A percentile compares a stretch with the other conserved stretches of the same genome.
These are phyloP conservation scores for Albugo laibachii DNA, from an alignment of 352 stramenopile genomes.

Conservation along the genomic window DNA sequence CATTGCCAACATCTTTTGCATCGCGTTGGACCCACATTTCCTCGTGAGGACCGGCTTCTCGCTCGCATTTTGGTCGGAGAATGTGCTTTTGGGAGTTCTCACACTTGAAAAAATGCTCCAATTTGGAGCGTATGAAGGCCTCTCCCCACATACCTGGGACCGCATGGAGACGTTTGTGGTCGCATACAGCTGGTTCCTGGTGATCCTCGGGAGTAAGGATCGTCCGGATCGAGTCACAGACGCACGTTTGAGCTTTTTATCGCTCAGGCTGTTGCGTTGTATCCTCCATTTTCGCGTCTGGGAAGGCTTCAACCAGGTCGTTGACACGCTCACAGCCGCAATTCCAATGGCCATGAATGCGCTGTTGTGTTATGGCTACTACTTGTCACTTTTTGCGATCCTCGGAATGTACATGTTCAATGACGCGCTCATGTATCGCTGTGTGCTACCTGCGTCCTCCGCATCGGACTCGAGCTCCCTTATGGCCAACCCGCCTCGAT, in stretches of 20 bases:
- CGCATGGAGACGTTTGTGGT: too few relatives aligned
- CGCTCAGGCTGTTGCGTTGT: slow-evolving; percentile 48
- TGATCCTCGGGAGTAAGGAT: slow-evolving; percentile 1
- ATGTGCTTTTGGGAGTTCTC: slow-evolving; percentile 30
- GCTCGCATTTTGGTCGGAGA: slow-evolving; percentile 2
- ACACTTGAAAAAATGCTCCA: slow-evolving; percentile 48
- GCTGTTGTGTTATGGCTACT: slow-evolving; percentile 67
- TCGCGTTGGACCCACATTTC: slow-evolving; percentile 41
- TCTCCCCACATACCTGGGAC: slow-evolving; percentile 10
- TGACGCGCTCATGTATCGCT: slow-evolving; percentile 57
- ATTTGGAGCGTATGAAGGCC: slow-evolving; percentile 34
- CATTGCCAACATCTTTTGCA: slow-evolving; percentile 37
- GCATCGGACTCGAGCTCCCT: background rate
- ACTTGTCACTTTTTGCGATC: slow-evolving; percentile 70
- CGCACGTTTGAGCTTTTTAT: slow-evolving; percentile 44
- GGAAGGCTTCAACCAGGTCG: slow-evolving; percentile 55
- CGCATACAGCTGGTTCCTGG: slow-evolving; percentile 3
- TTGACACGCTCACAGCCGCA: slow-evolving; percentile 50
- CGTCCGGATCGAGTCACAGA: too few relatives aligned
- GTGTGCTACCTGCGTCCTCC: slow-evolving; percentile 2
- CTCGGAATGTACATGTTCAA: slow-evolving; percentile 78
- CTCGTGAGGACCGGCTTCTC: slow-evolving; percentile 10
- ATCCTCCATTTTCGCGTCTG: slow-evolving; percentile 48
- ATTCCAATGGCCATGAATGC: slow-evolving; percentile 56
- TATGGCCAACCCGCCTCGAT: background rate